These are phyloP conservation scores for Crithidia expoeki DNA, from an alignment of 208 protist species.

Conservation along the genomic window DNA sequence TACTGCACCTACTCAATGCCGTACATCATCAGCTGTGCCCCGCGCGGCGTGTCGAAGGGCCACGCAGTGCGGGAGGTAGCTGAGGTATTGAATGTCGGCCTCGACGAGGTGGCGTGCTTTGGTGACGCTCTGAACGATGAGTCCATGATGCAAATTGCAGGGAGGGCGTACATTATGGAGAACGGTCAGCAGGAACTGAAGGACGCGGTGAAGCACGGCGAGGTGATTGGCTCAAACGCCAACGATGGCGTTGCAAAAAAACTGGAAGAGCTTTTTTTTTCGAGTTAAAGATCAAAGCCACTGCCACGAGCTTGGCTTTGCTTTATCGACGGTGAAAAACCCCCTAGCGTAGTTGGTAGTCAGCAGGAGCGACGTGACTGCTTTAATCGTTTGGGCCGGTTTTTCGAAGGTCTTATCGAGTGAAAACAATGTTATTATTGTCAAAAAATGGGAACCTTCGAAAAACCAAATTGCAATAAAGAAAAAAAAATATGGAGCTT, in stretches of 20 bases:
- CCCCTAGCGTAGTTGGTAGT: too few species aligned
- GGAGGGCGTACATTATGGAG: slow-evolving; percentile 58
- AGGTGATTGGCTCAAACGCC: slow-evolving; percentile 57
- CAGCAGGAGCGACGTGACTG: too few species aligned
- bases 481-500: too few species aligned
- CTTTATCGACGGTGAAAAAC: too few species aligned
- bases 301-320: too few species aligned
- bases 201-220: slow-evolving; percentile 34
- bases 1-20: slow-evolving; percentile 38
- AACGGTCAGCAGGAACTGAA: slow-evolving; percentile 50
- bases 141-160: slow-evolving; percentile 56
- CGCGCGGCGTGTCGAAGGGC: slow-evolving; percentile 53
- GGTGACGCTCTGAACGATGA: slow-evolving; percentile 79
- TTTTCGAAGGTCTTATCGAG: too few species aligned
- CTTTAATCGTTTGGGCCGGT: too few species aligned
- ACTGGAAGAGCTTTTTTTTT: slow-evolving; percentile 61
- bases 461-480: too few species aligned
- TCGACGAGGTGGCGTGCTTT: slow-evolving; percentile 59
- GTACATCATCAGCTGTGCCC: slow-evolving; percentile 42
- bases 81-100: slow-evolving; percentile 34
- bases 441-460: too few species aligned
- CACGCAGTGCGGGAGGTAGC: slow-evolving; percentile 57
- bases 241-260: slow-evolving; percentile 80
- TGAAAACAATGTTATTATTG: too few species aligned
- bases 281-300: not conserved